Evolutionary conservation across 345 rosid species (phyloP).

Genomic region (Salix purpurea): DNA sequence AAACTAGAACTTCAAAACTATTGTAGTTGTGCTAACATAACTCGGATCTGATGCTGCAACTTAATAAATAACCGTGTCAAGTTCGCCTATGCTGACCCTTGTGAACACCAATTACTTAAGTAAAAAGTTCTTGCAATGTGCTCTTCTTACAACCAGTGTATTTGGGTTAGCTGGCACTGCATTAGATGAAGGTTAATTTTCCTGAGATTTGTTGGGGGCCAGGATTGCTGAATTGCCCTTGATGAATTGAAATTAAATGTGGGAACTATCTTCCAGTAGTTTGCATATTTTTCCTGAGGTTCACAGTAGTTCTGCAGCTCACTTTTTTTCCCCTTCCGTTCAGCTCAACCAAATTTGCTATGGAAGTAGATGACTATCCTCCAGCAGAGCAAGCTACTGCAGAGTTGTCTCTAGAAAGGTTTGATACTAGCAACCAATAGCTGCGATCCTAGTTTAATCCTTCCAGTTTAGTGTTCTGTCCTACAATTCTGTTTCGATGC

Average conservation of each 20-base stretch:
- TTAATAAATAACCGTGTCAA: background rate
- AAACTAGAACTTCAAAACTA: background rate
- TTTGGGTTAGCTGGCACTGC: too few species aligned
- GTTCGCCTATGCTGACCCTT: background rate
- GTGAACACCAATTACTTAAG: background rate
- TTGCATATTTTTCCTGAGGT: background rate
- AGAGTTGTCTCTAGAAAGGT: conserved; percentile 61
- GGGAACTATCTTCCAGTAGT: too few species aligned
- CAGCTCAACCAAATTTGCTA: conserved; percentile 39
- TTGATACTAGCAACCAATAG: background rate
- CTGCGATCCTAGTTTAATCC: background rate
- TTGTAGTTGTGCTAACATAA: background rate
- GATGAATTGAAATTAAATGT: too few species aligned
- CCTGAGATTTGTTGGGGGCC: too few species aligned
- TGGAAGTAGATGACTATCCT: conserved; percentile 72
- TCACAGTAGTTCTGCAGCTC: background rate
- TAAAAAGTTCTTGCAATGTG: too few species aligned
- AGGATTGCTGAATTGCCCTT: too few species aligned
- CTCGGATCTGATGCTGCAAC: background rate
- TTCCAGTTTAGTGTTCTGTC: background rate
- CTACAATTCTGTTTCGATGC: background rate
- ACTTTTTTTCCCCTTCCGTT: background rate
- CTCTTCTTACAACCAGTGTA: too few species aligned
- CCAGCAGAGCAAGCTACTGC: conserved; percentile 44
- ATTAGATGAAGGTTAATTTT: too few species aligned